Evolutionary conservation across 2,329 filamentous ascomycete genomes (phyloP), one percentile per base, ranked within the genome.

Genomic region (Xylaria digitata): DNA sequence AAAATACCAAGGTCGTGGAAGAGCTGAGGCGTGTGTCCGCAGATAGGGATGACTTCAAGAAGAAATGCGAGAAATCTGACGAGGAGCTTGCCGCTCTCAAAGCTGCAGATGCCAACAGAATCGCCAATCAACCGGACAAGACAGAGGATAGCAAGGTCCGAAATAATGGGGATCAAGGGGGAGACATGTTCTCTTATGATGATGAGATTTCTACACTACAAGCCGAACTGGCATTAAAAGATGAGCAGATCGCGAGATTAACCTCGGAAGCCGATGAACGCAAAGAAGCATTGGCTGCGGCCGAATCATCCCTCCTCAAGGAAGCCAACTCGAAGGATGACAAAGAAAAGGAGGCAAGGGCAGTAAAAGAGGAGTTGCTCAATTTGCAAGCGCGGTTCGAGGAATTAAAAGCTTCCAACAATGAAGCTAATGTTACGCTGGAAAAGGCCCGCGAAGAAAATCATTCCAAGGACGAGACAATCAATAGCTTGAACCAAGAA

Each of bases 111-210:
- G 13, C 73, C 1, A 62, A 70, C 6, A 70, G 73, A 6, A 45
- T 65, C 1, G 69, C 58, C 40, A 42, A 15, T 19, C 69, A 9
- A 65, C 69, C 23, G 48, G 58, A 68, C 34, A 57, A 43, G 48
- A 15, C 74, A 2, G 62, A 68, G 2, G 70, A 74, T 6, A 50
- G 67, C 2, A 69, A 62, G 32, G 49, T n/a, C 34, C 66, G 6
- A 65, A 70, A 50, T 21, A 60, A 68, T 21, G 61, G 26, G 13
- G 50, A 23, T 82, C 82, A 3, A 84, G 79, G 68, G 30, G 92
- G 94, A 70, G 92, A 97, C 55, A 91, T 97, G 79, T 97, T 97
- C 80, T 97, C 94, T 0, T 96, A 94, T 73, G 94, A 98, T 65
- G 90, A 91, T 57, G 95, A 98, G 79, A 84, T 96, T 15, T 92